Evolutionary conservation across 805 yeast species (phyloP).

Genomic region (Wickerhamiella parazyma): DNA sequence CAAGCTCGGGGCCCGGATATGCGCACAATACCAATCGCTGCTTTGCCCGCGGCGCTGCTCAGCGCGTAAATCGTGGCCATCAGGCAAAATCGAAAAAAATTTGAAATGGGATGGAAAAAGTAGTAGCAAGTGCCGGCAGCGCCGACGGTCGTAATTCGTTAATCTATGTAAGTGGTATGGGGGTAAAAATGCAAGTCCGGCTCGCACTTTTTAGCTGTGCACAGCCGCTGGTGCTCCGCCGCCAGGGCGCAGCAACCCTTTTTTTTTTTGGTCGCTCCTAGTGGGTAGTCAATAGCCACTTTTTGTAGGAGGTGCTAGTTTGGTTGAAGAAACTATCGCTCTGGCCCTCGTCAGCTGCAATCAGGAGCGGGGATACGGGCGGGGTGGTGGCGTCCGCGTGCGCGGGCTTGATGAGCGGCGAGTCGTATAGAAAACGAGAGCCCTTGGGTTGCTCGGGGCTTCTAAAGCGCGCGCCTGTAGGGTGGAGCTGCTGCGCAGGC

Average conservation of each 20-base stretch:
- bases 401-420: constrained; percentile 18
- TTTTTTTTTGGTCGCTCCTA: background rate
- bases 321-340: constrained; percentile 5
- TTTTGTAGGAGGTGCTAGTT: constrained; percentile 8
- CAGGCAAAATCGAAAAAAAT: background rate
- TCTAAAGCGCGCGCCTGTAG: background rate
- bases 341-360: constrained; percentile 9
- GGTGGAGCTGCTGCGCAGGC: background rate
- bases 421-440: constrained; percentile 16
- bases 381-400: constrained; percentile 13
- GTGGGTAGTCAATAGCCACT: constrained; percentile 8
- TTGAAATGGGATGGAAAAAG: background rate
- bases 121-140: background rate
- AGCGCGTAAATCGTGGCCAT: constrained; percentile 76
- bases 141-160: background rate
- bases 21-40: constrained; percentile 81
- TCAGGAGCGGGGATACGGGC: constrained; percentile 18
- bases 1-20: constrained; percentile 50
- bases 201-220: background rate
- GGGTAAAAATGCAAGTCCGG: background rate
- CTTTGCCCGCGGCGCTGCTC: constrained; percentile 65
- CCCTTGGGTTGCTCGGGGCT: constrained; percentile 4
- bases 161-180: background rate
- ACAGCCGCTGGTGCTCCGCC: background rate
- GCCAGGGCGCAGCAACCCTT: background rate